phyloP scores from a whole-genome alignment of 306 rosid genomes.

The Medicago ruthenica region DNA sequence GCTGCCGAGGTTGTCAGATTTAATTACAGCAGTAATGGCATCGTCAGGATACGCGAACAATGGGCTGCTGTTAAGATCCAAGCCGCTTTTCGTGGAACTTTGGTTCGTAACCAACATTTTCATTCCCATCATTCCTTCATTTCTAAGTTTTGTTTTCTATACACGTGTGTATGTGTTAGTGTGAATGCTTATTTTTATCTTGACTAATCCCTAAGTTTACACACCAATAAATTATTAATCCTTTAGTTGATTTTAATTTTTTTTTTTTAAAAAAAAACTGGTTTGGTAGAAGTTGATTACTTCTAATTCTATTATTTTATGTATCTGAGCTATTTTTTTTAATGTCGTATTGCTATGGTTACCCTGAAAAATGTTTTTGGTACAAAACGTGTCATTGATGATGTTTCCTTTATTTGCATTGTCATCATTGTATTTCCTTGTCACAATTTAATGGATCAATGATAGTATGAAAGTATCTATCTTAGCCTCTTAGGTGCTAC shows the following conservation, averaged over 20 bases:
- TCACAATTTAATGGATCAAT: neutral
- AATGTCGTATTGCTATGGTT: neutral
- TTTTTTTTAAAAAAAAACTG: neutral
- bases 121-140: neutral
- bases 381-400: neutral
- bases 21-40: constrained; percentile 44
- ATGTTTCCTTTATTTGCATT: neutral
- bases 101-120: constrained; percentile 57
- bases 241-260: neutral
- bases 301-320: neutral
- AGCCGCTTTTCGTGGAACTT: constrained; percentile 82
- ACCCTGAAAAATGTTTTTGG: neutral
- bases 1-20: constrained; percentile 65
- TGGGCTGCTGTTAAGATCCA: constrained; percentile 86
- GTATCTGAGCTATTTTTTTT: neutral
- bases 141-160: neutral
- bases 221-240: neutral
- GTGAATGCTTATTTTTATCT: neutral
- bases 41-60: constrained; percentile 47
- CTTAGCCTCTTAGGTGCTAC: neutral
- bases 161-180: neutral
- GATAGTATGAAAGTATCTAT: neutral
- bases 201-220: neutral
- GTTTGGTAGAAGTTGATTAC: neutral
- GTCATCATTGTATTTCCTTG: neutral